Conservation (phyloP, 371 early-diverging fungal species). For the Apophysomyces ossiformis region DNA sequence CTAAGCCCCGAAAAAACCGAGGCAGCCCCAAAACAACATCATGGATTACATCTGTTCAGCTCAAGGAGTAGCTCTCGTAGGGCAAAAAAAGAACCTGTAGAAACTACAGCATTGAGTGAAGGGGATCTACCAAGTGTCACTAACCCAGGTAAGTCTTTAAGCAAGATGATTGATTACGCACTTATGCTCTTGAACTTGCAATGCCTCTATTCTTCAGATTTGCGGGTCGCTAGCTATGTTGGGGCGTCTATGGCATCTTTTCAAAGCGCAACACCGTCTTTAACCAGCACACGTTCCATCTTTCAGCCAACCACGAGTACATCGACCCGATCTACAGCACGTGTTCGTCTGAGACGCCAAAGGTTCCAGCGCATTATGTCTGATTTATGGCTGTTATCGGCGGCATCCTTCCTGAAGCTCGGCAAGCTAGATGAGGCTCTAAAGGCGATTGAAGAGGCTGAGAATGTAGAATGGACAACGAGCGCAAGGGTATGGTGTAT, state of each 20-base stretch:
- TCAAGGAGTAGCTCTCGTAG: slow-evolving; percentile 16
- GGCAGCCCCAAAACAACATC: slow-evolving; percentile 19
- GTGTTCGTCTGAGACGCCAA: slow-evolving; percentile 29
- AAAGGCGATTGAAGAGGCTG: slow-evolving; percentile 71
- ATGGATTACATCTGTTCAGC: slow-evolving; percentile 23
- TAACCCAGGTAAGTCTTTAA: neutral
- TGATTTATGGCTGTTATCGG: slow-evolving; percentile 67
- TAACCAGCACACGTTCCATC: slow-evolving; percentile 27
- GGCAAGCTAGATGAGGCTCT: slow-evolving; percentile 65
- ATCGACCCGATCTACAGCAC: slow-evolving; percentile 23
- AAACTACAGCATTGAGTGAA: slow-evolving; percentile 4
- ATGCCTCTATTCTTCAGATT: neutral
- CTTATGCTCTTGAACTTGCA: too few species aligned
- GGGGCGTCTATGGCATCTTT: slow-evolving; percentile 19
- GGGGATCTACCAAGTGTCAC: slow-evolving; percentile 7
- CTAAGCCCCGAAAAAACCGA: slow-evolving; percentile 8
- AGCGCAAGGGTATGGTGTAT: slow-evolving; percentile 66
- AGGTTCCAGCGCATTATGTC: slow-evolving; percentile 41
- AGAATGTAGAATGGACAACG: slow-evolving; percentile 57
- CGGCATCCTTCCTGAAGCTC: slow-evolving; percentile 58
- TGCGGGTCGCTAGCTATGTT: slow-evolving; percentile 3
- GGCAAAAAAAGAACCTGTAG: slow-evolving; percentile 14
- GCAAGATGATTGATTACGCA: too few species aligned
- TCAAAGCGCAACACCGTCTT: slow-evolving; percentile 27
- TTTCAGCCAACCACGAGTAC: slow-evolving; percentile 16